Base-by-base conservation (phyloP, 352 stramenopile genomes). In the Phytopythium chamaehyphon region DNA sequence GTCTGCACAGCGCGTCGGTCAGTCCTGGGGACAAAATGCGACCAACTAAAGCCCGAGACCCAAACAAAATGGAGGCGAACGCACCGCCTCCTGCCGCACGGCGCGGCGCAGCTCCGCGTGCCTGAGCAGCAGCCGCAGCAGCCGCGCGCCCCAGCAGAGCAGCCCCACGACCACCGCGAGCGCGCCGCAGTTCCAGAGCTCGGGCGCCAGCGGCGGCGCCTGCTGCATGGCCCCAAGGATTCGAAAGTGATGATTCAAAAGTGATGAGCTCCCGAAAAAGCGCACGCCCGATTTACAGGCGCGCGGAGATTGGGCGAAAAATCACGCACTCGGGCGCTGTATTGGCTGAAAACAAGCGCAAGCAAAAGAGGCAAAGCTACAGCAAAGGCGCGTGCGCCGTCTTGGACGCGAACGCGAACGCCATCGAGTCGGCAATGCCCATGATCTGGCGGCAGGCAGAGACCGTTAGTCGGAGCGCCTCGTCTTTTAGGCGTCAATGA, bases 381-480 rank as follows among this genome's bases (percentile, higher is more conserved):
- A 83, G 53, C 48, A 83, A 49, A 19, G 72, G 65, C n/a, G 62
- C 58, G 43, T 52, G 68, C 38, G 66, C 70, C 14, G 63, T 70
- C 58, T 76, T 80, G 61, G 74, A 78, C 45, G 79, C 62, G 31
- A 83, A 54, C 26, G 68, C 63, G 36, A 85, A 85, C 31, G 71
- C 58, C 40, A 82, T 53, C 42, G 77, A 84, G 61, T 88, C 77
- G 60, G 84, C 74, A 53, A 86, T 81, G 9, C 75, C 74, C 68
- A 88, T 80, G 51, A 88, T 85, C 76, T 87, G 51, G 37, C 35
- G 3, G 11, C 15, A 28, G 16, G 38, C 19, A 33, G 15, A 8
- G 43, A 24, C 9, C 14, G 28, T 40, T 15, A 48, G 24, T 28
- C n/a, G 14, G 37, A 39, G 10, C 19, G 28, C 28, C 28, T 10